Percentiles rank a stretch among this genome's conserved stretches.
phyloP scores from a whole-genome alignment of 352 stramenopile genomes.

The Pythium aristosporum region DNA sequence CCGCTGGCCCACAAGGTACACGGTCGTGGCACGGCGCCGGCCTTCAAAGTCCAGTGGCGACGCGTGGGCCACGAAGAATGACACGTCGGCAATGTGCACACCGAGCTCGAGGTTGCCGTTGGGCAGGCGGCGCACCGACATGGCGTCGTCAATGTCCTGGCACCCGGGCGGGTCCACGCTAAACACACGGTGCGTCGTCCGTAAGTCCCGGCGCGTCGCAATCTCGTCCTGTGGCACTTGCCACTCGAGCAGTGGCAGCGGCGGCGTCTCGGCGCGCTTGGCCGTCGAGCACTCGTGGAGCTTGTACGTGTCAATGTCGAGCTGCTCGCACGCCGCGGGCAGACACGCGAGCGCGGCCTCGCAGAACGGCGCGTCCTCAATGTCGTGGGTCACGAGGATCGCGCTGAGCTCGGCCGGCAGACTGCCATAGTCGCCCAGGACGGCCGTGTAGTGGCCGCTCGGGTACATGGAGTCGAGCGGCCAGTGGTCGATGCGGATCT shows the following conservation, averaged over 20 bases:
- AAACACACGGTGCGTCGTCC: conserved; percentile 73
- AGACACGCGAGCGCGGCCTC: conserved; percentile 83
- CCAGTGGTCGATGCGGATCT: conserved; percentile 83
- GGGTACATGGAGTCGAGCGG: conserved; percentile 75
- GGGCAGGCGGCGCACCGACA: conserved; percentile 72
- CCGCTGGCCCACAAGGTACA: conserved; percentile 96
- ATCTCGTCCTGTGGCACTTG: conserved; percentile 53
- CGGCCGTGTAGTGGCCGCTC: conserved; percentile 75
- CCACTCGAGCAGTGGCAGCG: conserved; percentile 68
- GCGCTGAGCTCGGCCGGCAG: conserved; percentile 81
- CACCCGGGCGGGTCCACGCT: conserved; percentile 88
- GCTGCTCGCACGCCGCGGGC: conserved; percentile 50
- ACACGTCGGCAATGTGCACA: conserved; percentile 99
- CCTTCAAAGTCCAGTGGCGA: conserved; percentile 96
- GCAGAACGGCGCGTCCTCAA: conserved; percentile 84
- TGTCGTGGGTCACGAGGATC: conserved; percentile 80
- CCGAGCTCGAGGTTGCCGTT: conserved; percentile 92
- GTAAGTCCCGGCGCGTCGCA: conserved; percentile 59
- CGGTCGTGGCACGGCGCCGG: conserved; percentile 89
- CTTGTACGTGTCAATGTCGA: conserved; percentile 47
- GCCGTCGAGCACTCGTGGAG: conserved; percentile 76
- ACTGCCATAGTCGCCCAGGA: conserved; percentile 58
- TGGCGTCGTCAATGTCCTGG: conserved; percentile 91
- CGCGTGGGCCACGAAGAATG: conserved; percentile 96
- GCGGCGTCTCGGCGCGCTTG: conserved; percentile 52